Conservation (phyloP, 2,329 filamentous ascomycete species). For the Berkeleyomyces rouxiae region DNA sequence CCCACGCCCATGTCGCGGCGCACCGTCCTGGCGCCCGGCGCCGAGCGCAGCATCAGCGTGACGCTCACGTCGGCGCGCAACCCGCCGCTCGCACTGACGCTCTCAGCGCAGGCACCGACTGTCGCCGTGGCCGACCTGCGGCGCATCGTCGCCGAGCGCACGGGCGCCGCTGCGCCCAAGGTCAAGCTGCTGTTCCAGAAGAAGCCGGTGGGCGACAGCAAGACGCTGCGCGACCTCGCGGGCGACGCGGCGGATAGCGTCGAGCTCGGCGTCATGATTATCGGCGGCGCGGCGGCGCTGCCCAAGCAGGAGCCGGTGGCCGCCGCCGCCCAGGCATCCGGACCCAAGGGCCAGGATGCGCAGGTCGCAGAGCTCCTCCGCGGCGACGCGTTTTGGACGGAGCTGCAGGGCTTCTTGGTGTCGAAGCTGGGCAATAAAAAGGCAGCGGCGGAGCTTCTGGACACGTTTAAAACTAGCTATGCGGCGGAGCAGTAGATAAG, state of each 20-base stretch:
- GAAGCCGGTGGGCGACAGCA: constrained; percentile 66
- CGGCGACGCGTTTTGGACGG: constrained; percentile 68
- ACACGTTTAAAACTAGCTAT: constrained; percentile 58
- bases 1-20: constrained; percentile 37
- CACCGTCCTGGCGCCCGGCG: constrained; percentile 31
- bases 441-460: constrained; percentile 45
- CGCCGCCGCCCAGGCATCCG: constrained; percentile 17
- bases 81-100: constrained; percentile 48
- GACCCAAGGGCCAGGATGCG: constrained; percentile 26
- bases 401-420: constrained; percentile 64
- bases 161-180: constrained; percentile 53
- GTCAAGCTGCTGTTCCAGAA: constrained; percentile 75
- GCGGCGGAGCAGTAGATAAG: constrained; percentile 26
- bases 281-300: constrained; percentile 46
- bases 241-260: constrained; percentile 32
- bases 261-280: constrained; percentile 77
- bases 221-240: constrained; percentile 59
- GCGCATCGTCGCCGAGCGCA: constrained; percentile 44
- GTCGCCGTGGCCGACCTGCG: constrained; percentile 72
- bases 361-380: constrained; percentile 43
- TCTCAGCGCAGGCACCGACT: constrained; percentile 44
- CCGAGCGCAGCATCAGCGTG: constrained; percentile 38
- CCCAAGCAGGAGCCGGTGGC: constrained; percentile 20
- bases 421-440: constrained; percentile 60
- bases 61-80: constrained; percentile 63